phyloP scores from a whole-genome alignment of 2,329 filamentous ascomycete genomes.

The Magnaporthiopsis incrustans region DNA sequence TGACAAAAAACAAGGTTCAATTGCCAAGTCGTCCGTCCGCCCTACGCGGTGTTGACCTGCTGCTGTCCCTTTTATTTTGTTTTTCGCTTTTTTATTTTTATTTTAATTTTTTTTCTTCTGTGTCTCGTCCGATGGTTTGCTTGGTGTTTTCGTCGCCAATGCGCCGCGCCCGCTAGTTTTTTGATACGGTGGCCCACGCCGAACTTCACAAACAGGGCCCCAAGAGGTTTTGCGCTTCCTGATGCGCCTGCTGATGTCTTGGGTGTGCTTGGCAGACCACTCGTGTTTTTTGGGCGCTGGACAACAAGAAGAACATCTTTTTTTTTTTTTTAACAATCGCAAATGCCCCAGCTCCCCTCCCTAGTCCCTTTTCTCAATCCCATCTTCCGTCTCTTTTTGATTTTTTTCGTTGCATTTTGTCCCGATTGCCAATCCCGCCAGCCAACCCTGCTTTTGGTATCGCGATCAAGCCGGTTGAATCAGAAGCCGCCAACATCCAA shows the following conservation, averaged over 20 bases:
- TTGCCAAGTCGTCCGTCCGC: background rate
- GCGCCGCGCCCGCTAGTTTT: background rate
- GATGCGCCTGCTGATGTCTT: background rate
- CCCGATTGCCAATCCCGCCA: background rate
- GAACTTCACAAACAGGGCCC: background rate
- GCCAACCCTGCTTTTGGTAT: background rate
- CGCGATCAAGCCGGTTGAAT: background rate
- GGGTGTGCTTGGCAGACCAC: background rate
- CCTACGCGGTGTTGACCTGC: background rate
- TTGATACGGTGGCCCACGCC: background rate
- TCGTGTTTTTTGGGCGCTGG: background rate
- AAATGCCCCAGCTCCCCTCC: background rate
- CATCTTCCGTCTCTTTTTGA: background rate
- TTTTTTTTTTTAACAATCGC: background rate
- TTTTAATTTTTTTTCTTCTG: background rate
- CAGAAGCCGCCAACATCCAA: background rate
- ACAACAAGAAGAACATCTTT: background rate
- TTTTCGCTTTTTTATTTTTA: background rate
- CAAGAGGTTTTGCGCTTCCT: background rate
- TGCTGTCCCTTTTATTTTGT: background rate
- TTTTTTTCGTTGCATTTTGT: background rate
- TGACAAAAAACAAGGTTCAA: background rate
- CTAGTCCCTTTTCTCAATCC: background rate
- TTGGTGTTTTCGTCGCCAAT: background rate
- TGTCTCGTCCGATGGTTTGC: background rate